Percentiles rank a stretch among this genome's conserved stretches.
Evolutionary conservation across 805 yeast genomes (phyloP).

Genomic region (Myxozyma vanderwaltii): DNA sequence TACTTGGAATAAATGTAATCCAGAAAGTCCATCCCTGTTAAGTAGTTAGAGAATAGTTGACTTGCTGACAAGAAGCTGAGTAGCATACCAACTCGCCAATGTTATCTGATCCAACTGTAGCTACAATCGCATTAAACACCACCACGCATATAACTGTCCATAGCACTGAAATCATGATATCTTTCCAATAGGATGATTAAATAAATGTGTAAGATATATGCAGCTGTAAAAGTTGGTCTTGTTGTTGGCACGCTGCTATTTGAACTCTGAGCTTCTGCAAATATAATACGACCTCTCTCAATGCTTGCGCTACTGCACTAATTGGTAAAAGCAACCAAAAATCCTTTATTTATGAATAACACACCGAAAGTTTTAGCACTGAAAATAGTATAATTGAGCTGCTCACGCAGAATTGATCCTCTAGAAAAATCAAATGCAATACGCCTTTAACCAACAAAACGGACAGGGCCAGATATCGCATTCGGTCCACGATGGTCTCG

Average conservation of each 20-base stretch:
- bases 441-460: too few relatives aligned
- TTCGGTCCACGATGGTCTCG: not conserved
- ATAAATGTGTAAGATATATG: not conserved
- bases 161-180: conserved; percentile 22
- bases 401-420: too few relatives aligned
- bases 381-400: not conserved
- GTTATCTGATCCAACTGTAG: conserved; percentile 43
- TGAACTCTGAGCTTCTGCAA: too few relatives aligned
- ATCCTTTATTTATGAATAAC: too few relatives aligned
- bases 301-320: too few relatives aligned
- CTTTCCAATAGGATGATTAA: too few relatives aligned
- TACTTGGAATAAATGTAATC: conserved; percentile 12
- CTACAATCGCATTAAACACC: conserved; percentile 44
- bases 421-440: too few relatives aligned
- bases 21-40: conserved; percentile 30
- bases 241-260: too few relatives aligned
- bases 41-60: not conserved
- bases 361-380: not conserved
- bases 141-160: conserved; percentile 44
- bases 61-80: not conserved
- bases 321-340: too few relatives aligned
- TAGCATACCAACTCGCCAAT: conserved; percentile 37
- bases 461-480: not conserved
- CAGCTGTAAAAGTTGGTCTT: too few relatives aligned
- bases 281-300: too few relatives aligned